phyloP scores from a whole-genome alignment of 306 rosid species.

The Casuarina glauca region DNA sequence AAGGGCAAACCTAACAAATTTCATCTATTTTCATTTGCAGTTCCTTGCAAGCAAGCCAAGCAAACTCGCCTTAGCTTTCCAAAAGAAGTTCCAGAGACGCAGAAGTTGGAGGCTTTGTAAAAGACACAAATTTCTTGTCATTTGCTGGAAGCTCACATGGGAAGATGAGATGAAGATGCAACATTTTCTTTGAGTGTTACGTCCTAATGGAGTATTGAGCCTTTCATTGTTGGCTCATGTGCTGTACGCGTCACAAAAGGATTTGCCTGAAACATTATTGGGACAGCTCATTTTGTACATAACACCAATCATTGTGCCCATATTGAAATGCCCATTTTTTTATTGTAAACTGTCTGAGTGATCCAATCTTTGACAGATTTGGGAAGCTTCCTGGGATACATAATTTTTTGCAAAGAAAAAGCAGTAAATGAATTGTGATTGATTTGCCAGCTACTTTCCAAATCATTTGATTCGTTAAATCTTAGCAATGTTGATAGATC shows the following conservation, averaged over 20 bases:
- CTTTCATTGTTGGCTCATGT: not conserved
- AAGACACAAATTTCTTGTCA: conserved; percentile 1
- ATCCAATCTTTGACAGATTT: not conserved
- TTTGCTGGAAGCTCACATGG: conserved; percentile 14
- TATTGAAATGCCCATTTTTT: not conserved
- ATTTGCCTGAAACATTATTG: not conserved
- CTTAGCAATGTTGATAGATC: too few relatives aligned
- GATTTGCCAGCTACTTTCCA: too few relatives aligned
- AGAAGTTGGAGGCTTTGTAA: conserved; percentile 51
- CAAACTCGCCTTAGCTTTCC: conserved; percentile 59
- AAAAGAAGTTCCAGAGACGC: conserved; percentile 45
- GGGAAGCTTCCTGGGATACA: not conserved
- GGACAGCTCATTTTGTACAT: not conserved
- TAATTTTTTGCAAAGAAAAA: too few relatives aligned
- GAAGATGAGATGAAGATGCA: not conserved
- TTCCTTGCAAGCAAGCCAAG: conserved; percentile 47
- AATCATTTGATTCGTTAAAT: too few relatives aligned
- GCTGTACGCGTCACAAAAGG: not conserved
- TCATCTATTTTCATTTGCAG: conserved; percentile 32
- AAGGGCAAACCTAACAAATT: conserved; percentile 5
- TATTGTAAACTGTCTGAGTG: not conserved
- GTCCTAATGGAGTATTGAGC: not conserved
- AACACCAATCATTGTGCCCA: conserved; percentile 13
- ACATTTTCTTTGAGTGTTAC: not conserved
- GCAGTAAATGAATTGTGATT: too few relatives aligned